Percentiles rank a stretch among this genome's conserved stretches.
Evolutionary conservation across 371 early-diverging fungal genomes (phyloP).

Genomic region (Coemansia sp.): DNA sequence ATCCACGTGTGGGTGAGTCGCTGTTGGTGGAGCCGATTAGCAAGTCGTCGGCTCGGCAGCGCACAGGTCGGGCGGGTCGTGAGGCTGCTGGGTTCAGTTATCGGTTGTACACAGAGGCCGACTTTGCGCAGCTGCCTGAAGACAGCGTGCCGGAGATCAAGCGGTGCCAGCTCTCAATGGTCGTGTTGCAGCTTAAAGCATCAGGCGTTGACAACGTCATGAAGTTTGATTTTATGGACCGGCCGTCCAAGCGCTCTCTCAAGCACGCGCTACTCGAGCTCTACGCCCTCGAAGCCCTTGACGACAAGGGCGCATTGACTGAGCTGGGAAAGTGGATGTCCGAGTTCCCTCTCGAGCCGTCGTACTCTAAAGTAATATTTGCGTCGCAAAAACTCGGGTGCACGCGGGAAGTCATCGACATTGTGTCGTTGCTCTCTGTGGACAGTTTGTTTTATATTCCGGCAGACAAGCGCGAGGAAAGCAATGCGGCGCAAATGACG

Average conservation of each 20-base stretch:
- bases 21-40: slow-evolving; percentile 86
- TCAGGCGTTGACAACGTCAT: slow-evolving; percentile 86
- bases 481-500: slow-evolving; percentile 75
- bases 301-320: slow-evolving; percentile 78
- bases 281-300: slow-evolving; percentile 86
- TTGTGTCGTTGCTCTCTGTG: slow-evolving; percentile 87
- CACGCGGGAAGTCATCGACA: slow-evolving; percentile 80
- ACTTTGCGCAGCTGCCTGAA: slow-evolving; percentile 76
- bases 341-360: slow-evolving; percentile 91
- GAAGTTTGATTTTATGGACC: slow-evolving; percentile 94
- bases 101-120: slow-evolving; percentile 90
- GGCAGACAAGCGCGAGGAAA: slow-evolving; percentile 81
- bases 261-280: slow-evolving; percentile 84
- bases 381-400: slow-evolving; percentile 72
- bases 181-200: slow-evolving; percentile 84
- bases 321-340: slow-evolving; percentile 86
- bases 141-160: slow-evolving; percentile 93
- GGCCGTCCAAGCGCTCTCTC: slow-evolving; percentile 73
- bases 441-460: slow-evolving; percentile 88
- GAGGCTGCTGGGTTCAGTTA: slow-evolving; percentile 84
- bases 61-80: slow-evolving; percentile 97
- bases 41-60: slow-evolving; percentile 93
- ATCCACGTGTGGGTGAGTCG: slow-evolving; percentile 79
- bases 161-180: slow-evolving; percentile 85
- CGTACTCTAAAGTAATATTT: slow-evolving; percentile 86